Evolutionary conservation across 768 basidiomycete species (phyloP), one percentile per base, ranked within the genome.

Genomic region (Mycena capillaripes): DNA sequence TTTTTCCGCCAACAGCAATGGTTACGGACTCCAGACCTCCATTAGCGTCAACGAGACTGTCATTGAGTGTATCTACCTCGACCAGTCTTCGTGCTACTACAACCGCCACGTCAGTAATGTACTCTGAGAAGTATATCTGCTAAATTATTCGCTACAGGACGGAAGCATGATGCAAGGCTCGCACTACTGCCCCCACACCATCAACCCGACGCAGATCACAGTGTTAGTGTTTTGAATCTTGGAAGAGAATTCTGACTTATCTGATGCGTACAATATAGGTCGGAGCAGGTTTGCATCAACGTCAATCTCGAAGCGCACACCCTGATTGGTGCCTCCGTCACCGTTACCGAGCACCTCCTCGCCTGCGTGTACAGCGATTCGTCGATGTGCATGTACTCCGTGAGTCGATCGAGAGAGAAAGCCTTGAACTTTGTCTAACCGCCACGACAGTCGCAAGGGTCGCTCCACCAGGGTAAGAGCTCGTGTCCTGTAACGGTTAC

Each of bases 61-160:
- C 12, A 27, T 63, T 32, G 46, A 63, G 32, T 58, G 57, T 40
- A 17, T 58, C 11, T 58, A 58, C 36, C n/a, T 58, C 57, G 57
- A 59, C 10, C 25, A 19, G 25, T 21, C 38, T 9, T 12, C 36
- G 0, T 59, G 38, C 40, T 59, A 59, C 27, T 59, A 59, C 27
- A 42, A 42, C 36, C 58, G 58, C 7, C 23, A 59, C 4, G 58
- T 59, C 23, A 40, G 40, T 25, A 9, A 23, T 16, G 11, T 8
- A 29, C 12, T 19, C 36, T 21, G 23, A 17, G 7, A 11, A 7
- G 8, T 2, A 48, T 25, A 48, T 48, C 25, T 21, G 23, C 36
- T 21, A 23, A 25, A 40, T 3, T 5, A 29, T 59, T 19, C 3
- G 1, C 29, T 59, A 2, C 23, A 59, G 58, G 58, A 59, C 40